A percentile compares a stretch with the other conserved stretches of the same genome.
Conservation (phyloP, 2,329 filamentous ascomycete species). For the Dactylellina parvicollis region DNA sequence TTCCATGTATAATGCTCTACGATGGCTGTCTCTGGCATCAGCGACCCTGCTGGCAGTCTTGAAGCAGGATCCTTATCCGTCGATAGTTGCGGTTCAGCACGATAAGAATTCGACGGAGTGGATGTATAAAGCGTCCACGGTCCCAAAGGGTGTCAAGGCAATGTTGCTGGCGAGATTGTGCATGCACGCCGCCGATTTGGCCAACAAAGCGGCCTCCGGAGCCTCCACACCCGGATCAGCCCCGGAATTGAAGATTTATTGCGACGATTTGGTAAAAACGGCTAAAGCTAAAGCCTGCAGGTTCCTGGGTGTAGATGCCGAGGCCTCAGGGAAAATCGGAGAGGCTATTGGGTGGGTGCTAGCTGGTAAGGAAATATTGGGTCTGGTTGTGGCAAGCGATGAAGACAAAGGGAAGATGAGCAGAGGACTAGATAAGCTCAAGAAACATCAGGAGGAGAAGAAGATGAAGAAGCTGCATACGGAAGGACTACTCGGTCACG, state of each 20-base stretch:
- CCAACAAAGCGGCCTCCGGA: slow-evolving; percentile 72
- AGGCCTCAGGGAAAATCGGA: slow-evolving; percentile 81
- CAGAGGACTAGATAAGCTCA: slow-evolving; percentile 80
- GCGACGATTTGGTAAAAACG: slow-evolving; percentile 77
- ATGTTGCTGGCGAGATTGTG: slow-evolving; percentile 88
- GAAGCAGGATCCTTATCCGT: slow-evolving; percentile 93
- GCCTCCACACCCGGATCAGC: slow-evolving; percentile 61
- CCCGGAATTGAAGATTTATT: slow-evolving; percentile 74
- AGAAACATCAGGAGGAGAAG: slow-evolving; percentile 68
- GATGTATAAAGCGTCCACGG: slow-evolving; percentile 93
- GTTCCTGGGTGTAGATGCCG: slow-evolving; percentile 90
- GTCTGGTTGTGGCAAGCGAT: slow-evolving; percentile 66
- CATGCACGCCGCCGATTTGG: slow-evolving; percentile 87
- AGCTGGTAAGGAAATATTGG: slow-evolving; percentile 79
- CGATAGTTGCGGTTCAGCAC: slow-evolving; percentile 79
- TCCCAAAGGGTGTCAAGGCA: slow-evolving; percentile 79
- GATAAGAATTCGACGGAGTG: slow-evolving; percentile 88
- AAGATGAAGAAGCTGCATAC: slow-evolving; percentile 58
- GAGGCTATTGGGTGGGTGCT: slow-evolving; percentile 86
- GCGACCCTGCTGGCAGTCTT: slow-evolving; percentile 77
- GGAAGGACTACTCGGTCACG: slow-evolving; percentile 74
- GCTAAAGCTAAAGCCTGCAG: slow-evolving; percentile 85
- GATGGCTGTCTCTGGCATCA: slow-evolving; percentile 40
- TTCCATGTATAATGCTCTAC: slow-evolving; percentile 61
- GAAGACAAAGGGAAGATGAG: slow-evolving; percentile 61